Evolutionary conservation across 768 basidiomycete species (phyloP).

Genomic region (Mycena rebaudengoi): DNA sequence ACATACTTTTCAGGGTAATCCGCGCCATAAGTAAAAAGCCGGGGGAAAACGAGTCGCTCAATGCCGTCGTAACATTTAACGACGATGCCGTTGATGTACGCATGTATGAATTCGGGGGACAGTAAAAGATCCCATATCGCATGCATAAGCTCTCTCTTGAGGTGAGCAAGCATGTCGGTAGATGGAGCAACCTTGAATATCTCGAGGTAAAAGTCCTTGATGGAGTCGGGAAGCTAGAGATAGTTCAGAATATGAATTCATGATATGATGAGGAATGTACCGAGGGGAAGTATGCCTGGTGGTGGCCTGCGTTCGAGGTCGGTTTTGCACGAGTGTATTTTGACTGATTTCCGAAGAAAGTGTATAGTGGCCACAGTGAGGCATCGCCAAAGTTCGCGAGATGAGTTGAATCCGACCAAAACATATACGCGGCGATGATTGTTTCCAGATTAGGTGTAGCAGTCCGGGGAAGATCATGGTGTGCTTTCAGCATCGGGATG

Average conservation of each 20-base stretch:
- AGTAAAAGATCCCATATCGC: constrained; percentile 36
- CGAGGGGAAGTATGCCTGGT: constrained; percentile 49
- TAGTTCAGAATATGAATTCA: too few relatives aligned
- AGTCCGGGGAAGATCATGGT: constrained; percentile 23
- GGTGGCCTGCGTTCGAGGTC: constrained; percentile 39
- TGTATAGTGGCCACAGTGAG: constrained; percentile 50
- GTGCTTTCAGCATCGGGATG: constrained; percentile 24
- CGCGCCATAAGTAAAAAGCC: constrained; percentile 43
- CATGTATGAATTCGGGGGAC: constrained; percentile 36
- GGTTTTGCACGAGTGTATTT: constrained; percentile 46
- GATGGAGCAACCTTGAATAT: constrained; percentile 20
- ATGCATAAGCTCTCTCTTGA: constrained; percentile 42
- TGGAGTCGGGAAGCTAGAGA: constrained; percentile 38
- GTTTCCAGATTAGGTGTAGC: constrained; percentile 27
- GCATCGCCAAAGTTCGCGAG: constrained; percentile 45
- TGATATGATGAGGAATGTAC: constrained; percentile 30
- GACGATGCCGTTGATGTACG: constrained; percentile 38
- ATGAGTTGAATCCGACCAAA: constrained; percentile 47
- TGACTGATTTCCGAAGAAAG: constrained; percentile 46
- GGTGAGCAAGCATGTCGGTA: constrained; percentile 36
- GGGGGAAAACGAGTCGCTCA: constrained; percentile 36
- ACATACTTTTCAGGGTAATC: constrained; percentile 50
- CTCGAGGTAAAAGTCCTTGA: constrained; percentile 35
- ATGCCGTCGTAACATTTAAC: constrained; percentile 40
- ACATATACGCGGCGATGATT: constrained; percentile 37